Evolutionary conservation across 345 rosid species (phyloP), one percentile per base, ranked within the genome.

Genomic region (Linum usitatissimum): DNA sequence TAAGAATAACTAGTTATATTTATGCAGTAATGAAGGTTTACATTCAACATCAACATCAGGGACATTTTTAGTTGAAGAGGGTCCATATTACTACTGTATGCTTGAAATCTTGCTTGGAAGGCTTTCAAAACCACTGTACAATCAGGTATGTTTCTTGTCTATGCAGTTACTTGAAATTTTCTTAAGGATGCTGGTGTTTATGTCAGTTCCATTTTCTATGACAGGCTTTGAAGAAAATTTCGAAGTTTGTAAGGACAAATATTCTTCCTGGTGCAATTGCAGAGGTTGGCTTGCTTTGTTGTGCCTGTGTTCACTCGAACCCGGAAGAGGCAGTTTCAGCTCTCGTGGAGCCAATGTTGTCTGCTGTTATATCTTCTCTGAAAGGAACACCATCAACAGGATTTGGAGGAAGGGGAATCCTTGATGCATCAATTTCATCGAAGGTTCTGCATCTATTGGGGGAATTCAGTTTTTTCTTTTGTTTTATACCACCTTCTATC

Each of bases 261-360:
- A 87, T 93, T 79, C 99, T 93, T 76, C 99, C 97, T 60, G 99
- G 99, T 68, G 97, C 99, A 72, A 75, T 93, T 76, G 97, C 99
- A 7, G 99, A 93, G 82, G 96, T 93, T 67, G 99, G 99, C 72
- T 78, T 87, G 71, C 99, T 93, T 78, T 90, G 97, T 69, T 86
- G 99, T 78, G 97, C 99, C 55, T 90, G 94, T 77, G 84, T 93
- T 78, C 97, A 90, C 71, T 78, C 99, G 69, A 83, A 82, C 79
- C 99, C 99, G 10, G 88, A 90, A 68, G 96, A 87, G 82, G 94
- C 99, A 62, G 87, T 83, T 66, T 69, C 75, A 76, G 81, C 82
- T 65, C 84, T 93, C 80, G 94, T 90, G 64, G 88, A 87, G 69
- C 99, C 97, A 62, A 81, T 90, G 73, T 81, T 93, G 64, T 76